phyloP scores from a whole-genome alignment of 495 filamentous ascomycete species.

The Aspergillus carlsbadensis region DNA sequence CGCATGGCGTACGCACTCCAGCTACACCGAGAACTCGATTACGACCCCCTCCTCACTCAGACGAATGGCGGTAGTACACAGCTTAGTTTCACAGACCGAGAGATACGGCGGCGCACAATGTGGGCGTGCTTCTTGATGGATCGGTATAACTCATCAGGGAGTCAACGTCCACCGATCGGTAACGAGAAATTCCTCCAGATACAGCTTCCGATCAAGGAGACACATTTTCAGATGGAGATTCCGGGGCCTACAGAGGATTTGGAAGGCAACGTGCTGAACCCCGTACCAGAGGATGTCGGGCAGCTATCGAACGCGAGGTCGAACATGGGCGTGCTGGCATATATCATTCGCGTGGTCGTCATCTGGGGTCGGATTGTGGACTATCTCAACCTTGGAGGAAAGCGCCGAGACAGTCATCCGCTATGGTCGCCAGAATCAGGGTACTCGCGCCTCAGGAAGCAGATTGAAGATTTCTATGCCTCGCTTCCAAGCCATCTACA shows the following conservation, averaged over 20 bases:
- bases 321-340: conserved; percentile 94
- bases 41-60: conserved; percentile 67
- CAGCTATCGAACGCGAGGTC: conserved; percentile 67
- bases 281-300: conserved; percentile 58
- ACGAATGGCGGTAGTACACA: conserved; percentile 59
- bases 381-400: conserved; percentile 89
- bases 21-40: conserved; percentile 88
- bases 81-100: conserved; percentile 86
- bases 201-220: conserved; percentile 87
- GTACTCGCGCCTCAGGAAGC: conserved; percentile 67
- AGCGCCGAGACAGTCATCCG: conserved; percentile 69
- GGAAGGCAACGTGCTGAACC: conserved; percentile 68
- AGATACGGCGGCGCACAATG: conserved; percentile 92
- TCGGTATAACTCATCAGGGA: conserved; percentile 93
- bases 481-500: conserved; percentile 66
- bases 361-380: conserved; percentile 89
- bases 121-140: conserved; percentile 99
- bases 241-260: conserved; percentile 84
- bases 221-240: conserved; percentile 87
- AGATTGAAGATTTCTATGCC: conserved; percentile 67
- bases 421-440: conserved; percentile 82
- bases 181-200: conserved; percentile 86
- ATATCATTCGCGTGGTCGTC: conserved; percentile 81
- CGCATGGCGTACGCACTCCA: conserved; percentile 97
- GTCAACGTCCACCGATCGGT: conserved; percentile 88